These are phyloP conservation scores for Penicillium sp. DNA, from an alignment of 2,329 filamentous ascomycete genomes.

Conservation along the genomic window DNA sequence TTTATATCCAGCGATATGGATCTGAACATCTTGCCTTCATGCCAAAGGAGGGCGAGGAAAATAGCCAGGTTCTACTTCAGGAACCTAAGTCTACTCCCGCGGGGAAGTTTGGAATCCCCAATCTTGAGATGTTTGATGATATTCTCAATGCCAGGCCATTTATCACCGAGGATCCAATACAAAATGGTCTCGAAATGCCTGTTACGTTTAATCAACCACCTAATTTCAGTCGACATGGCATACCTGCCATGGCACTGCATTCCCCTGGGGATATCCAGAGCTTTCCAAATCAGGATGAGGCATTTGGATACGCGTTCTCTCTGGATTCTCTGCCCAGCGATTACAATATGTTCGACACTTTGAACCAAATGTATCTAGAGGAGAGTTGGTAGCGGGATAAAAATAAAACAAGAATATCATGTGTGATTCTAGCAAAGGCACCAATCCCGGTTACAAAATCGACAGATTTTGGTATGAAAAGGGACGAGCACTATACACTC, in stretches of 20 bases:
- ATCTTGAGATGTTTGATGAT: slow-evolving; percentile 3
- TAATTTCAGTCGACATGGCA: slow-evolving; percentile 1
- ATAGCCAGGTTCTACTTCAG: background rate
- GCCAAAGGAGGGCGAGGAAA: background rate
- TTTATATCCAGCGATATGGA: slow-evolving; percentile 18
- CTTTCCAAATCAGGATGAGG: slow-evolving; percentile 9
- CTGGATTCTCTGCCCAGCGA: slow-evolving; percentile 21
- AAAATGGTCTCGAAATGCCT: background rate
- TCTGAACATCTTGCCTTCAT: slow-evolving; percentile 9
- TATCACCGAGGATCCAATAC: background rate
- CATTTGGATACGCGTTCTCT: slow-evolving; percentile 23
- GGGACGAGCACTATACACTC: background rate
- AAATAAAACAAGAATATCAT: background rate
- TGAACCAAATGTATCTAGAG: slow-evolving; percentile 25
- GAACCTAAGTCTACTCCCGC: background rate
- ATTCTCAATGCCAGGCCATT: slow-evolving; percentile 2
- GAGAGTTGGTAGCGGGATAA: slow-evolving; percentile 16
- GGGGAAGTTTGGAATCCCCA: background rate
- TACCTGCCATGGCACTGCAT: background rate
- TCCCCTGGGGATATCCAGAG: background rate
- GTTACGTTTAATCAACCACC: background rate
- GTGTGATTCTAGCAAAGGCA: background rate
- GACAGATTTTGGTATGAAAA: background rate
- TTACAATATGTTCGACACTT: slow-evolving; percentile 26
- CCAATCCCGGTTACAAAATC: background rate